A percentile compares a stretch with the other conserved stretches of the same genome.
Conservation (phyloP, 257 asterid genomes). For the Solanum raphanifolium region DNA sequence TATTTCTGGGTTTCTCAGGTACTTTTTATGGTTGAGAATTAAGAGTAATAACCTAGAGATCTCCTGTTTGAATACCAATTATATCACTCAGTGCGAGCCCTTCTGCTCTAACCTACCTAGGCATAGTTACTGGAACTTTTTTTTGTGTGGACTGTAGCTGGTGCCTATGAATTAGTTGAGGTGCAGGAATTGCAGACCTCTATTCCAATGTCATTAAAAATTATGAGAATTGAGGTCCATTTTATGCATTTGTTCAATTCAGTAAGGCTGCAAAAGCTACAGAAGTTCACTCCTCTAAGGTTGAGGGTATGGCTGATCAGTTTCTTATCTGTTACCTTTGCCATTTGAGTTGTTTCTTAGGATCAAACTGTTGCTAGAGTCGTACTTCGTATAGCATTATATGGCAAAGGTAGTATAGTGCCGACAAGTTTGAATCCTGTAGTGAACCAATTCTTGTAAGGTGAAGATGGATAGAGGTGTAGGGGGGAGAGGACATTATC, state of each 20-base stretch:
- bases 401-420: neutral
- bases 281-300: neutral
- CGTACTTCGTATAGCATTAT: neutral
- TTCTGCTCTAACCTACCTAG: neutral
- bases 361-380: neutral
- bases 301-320: neutral
- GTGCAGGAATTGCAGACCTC: neutral
- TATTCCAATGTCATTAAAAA: neutral
- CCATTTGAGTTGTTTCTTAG: neutral
- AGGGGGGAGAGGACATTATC: neutral
- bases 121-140: neutral
- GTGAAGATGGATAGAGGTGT: neutral
- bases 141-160: neutral
- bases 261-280: neutral
- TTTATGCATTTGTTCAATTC: neutral
- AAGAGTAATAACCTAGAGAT: neutral
- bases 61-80: neutral
- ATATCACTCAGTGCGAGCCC: neutral
- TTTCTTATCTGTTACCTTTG: neutral
- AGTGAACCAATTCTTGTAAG: neutral
- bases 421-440: neutral
- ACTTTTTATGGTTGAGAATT: neutral
- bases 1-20: neutral
- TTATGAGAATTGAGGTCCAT: neutral
- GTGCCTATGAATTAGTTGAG: neutral